Conservation (phyloP, 192 early-diverging fungal species). For the Lunasporangiospora selenospora region DNA sequence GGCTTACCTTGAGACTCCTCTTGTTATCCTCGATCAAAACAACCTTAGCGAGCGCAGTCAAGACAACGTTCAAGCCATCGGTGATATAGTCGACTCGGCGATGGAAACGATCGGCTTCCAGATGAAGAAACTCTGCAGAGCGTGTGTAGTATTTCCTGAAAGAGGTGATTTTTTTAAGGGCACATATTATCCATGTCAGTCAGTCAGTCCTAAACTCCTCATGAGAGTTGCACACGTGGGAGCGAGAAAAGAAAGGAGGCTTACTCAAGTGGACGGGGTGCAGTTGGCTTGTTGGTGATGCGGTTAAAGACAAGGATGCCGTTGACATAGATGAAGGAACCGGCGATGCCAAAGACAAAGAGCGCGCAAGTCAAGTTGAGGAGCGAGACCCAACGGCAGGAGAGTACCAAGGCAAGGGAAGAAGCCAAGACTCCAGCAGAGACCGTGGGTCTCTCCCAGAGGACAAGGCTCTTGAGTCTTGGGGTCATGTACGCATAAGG, state of each 20-base stretch:
- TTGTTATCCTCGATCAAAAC: constrained; percentile 41
- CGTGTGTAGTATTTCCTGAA: constrained; percentile 40
- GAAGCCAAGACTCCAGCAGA: constrained; percentile 20
- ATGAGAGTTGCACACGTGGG: too few relatives aligned
- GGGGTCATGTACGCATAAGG: constrained; percentile 36
- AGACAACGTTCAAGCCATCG: constrained; percentile 40
- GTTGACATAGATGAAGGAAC: constrained; percentile 35
- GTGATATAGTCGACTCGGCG: constrained; percentile 28
- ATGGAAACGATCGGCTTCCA: constrained; percentile 25
- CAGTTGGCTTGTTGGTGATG: constrained; percentile 27
- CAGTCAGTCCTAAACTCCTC: too few relatives aligned
- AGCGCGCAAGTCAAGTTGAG: constrained; percentile 32
- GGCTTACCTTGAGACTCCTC: constrained; percentile 35
- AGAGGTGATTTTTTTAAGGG: too few relatives aligned
- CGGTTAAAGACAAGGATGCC: constrained; percentile 13
- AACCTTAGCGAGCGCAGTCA: constrained; percentile 42
- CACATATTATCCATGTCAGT: too few relatives aligned
- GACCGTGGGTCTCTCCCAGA: constrained; percentile 31
- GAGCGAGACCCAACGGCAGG: constrained; percentile 45
- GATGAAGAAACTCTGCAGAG: constrained; percentile 31
- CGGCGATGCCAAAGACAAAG: constrained; percentile 31
- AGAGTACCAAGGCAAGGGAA: constrained; percentile 14
- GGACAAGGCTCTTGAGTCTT: constrained; percentile 19
- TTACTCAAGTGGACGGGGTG: constrained; percentile 36
- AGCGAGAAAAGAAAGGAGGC: too few relatives aligned